Conservation (phyloP, 768 basidiomycete genomes). For the Podaxis rugospora region DNA sequence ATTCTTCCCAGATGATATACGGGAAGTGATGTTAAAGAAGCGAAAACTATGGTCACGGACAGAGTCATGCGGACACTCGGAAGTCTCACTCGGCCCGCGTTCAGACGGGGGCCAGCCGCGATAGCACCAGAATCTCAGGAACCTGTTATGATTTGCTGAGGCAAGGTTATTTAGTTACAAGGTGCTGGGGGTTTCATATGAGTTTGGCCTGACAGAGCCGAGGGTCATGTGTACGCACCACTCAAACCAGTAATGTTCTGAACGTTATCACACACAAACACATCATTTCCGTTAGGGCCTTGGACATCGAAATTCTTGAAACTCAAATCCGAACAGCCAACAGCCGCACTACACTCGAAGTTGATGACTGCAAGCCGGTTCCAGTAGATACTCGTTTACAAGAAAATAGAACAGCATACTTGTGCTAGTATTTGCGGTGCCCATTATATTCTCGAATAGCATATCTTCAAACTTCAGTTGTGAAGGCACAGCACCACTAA, state of each 20-base stretch:
- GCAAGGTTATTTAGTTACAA: constrained; percentile 14
- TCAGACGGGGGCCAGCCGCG: background rate
- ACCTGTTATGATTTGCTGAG: background rate
- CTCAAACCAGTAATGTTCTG: constrained; percentile 29
- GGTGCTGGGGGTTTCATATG: constrained; percentile 15
- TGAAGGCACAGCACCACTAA: constrained; percentile 47
- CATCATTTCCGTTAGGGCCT: constrained; percentile 30
- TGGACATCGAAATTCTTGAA: constrained; percentile 38
- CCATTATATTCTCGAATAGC: constrained; percentile 41
- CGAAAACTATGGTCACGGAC: constrained; percentile 6
- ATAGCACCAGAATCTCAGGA: background rate
- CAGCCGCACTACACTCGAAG: constrained; percentile 46
- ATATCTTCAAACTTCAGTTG: constrained; percentile 42
- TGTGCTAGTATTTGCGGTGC: constrained; percentile 40
- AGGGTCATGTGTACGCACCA: constrained; percentile 19
- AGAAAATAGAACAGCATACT: background rate
- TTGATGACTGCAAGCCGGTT: constrained; percentile 33
- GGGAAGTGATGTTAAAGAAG: constrained; percentile 8
- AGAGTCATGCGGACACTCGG: constrained; percentile 6
- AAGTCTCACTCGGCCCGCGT: background rate
- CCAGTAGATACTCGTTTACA: background rate
- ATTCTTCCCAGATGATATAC: background rate
- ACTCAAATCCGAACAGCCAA: constrained; percentile 38
- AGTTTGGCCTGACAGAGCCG: background rate
- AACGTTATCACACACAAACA: constrained; percentile 45